Evolutionary conservation across 2,329 filamentous ascomycete genomes (phyloP).

Genomic region (Exophiala phaeomuriformis): DNA sequence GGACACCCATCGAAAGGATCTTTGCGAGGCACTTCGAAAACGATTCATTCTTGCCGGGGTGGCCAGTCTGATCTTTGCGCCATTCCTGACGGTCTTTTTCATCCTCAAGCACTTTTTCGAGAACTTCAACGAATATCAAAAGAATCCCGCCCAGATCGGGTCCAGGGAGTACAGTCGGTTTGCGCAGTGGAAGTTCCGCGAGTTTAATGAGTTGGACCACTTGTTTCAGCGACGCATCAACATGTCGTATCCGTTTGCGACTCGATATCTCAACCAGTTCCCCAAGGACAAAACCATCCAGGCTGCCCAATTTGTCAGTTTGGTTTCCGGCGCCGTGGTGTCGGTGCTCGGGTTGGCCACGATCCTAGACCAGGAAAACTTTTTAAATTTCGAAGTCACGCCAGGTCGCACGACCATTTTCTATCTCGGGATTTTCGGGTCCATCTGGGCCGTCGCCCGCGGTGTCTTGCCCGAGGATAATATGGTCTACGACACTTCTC

Average conservation of each 20-base stretch:
- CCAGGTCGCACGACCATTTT: slow-evolving; percentile 82
- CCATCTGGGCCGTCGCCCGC: slow-evolving; percentile 74
- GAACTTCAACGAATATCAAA: slow-evolving; percentile 96
- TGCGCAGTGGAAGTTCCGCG: slow-evolving; percentile 95
- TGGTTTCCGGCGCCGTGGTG: slow-evolving; percentile 77
- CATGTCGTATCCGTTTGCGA: slow-evolving; percentile 91
- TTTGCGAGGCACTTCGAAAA: slow-evolving; percentile 69
- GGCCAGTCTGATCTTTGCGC: slow-evolving; percentile 78
- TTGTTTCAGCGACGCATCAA: slow-evolving; percentile 83
- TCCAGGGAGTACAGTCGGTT: slow-evolving; percentile 85
- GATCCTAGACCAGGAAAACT: slow-evolving; percentile 81
- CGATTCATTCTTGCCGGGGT: slow-evolving; percentile 77
- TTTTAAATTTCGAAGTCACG: slow-evolving; percentile 86
- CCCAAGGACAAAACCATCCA: slow-evolving; percentile 91
- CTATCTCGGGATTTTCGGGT: slow-evolving; percentile 75
- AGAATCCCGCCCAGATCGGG: slow-evolving; percentile 80
- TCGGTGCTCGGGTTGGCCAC: slow-evolving; percentile 79
- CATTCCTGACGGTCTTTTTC: slow-evolving; percentile 79
- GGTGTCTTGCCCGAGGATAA: slow-evolving; percentile 83
- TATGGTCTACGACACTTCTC: slow-evolving; percentile 84
- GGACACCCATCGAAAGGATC: slow-evolving; percentile 66
- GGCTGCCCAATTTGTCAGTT: slow-evolving; percentile 73
- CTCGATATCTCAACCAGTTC: slow-evolving; percentile 89
- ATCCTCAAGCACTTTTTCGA: slow-evolving; percentile 86
- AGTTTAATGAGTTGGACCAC: slow-evolving; percentile 94